Evolutionary conservation across 2,329 filamentous ascomycete genomes (phyloP).

Genomic region (Ophiostoma pallidulum): DNA sequence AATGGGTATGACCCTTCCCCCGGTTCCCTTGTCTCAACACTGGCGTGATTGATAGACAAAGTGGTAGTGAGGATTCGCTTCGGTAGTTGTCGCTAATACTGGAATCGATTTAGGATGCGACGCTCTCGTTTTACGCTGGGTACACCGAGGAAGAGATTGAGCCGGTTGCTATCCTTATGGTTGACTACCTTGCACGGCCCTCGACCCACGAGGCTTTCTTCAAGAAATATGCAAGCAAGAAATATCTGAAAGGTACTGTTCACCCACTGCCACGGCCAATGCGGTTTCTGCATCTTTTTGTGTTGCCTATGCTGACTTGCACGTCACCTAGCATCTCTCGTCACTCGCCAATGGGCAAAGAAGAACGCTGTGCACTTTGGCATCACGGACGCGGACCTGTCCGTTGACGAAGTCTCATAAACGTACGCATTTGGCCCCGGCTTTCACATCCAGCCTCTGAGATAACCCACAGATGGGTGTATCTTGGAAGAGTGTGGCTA

Average conservation of each 20-base stretch:
- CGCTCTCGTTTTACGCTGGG: constrained; percentile 80
- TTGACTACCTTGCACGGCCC: constrained; percentile 87
- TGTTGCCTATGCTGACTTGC: background rate
- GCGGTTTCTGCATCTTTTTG: background rate
- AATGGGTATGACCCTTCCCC: constrained; percentile 61
- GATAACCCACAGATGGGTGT: too few relatives aligned
- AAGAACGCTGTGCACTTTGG: constrained; percentile 54
- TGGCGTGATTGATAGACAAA: background rate
- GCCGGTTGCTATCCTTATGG: constrained; percentile 86
- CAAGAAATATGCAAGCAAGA: constrained; percentile 99
- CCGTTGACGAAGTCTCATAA: constrained; percentile 39
- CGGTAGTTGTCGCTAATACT: background rate
- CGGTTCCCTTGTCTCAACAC: too few relatives aligned
- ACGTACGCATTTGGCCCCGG: background rate
- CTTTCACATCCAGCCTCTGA: background rate
- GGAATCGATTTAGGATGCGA: constrained; percentile 56
- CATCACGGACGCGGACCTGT: constrained; percentile 39
- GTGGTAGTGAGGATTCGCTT: too few relatives aligned
- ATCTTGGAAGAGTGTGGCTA: too few relatives aligned
- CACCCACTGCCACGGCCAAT: background rate
- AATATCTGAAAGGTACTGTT: constrained; percentile 84
- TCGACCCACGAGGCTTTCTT: constrained; percentile 96
- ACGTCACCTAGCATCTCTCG: constrained; percentile 61
- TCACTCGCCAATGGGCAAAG: constrained; percentile 90
- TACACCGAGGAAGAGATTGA: constrained; percentile 90